Evolutionary conservation across 2,329 filamentous ascomycete species (phyloP), one percentile per base, ranked within the genome.

Genomic region (Ceratocystis smalleyi): DNA sequence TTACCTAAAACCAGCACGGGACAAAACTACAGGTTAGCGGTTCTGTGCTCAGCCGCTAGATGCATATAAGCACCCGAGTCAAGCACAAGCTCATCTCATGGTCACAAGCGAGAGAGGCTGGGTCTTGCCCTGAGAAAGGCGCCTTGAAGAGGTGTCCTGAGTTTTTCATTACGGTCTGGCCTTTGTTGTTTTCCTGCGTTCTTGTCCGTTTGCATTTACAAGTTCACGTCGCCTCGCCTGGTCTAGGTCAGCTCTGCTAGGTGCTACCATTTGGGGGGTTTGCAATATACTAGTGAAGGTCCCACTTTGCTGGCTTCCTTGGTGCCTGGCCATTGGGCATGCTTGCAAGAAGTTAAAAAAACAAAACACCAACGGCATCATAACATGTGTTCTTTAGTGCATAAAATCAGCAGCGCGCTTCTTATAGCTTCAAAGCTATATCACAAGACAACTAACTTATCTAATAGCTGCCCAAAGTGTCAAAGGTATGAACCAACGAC

Each of bases 381-480:
- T 35, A 57, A 57, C 54, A 57, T 57, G 54, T 57, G 54, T 57
- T 57, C 54, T 57, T 35, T 57, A 8, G 54, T 17, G 15, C 51
- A 60, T 3, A 17, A 8, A 27, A n/a, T 2, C 19, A 24, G 4
- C 35, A 3, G 15, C 22, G 24, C 8, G 8, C 47, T 22, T 27
- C 22, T 51, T 51, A 27, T 51, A 24, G 8, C 1, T 24, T 51
- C 8, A 10, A 24, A 27, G 7, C 19, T 27, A 51, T 51, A 51
- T 51, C 19, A 51, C 19, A 49, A 27, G 47, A 27, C 47, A n/a
- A 1, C 7, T 5, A n/a, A 1, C 7, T 5, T 57, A 19, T 17
- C 32, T 24, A 35, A 57, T 57, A 15, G 54, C 54, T 32, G 54
- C 54, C 54, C 54, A 57, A 40, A 57, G 19, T 10, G n/a, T 7